A percentile compares a stretch with the other conserved stretches of the same genome.
phyloP scores from a whole-genome alignment of 768 basidiomycete species.

The Lactarius sp. region DNA sequence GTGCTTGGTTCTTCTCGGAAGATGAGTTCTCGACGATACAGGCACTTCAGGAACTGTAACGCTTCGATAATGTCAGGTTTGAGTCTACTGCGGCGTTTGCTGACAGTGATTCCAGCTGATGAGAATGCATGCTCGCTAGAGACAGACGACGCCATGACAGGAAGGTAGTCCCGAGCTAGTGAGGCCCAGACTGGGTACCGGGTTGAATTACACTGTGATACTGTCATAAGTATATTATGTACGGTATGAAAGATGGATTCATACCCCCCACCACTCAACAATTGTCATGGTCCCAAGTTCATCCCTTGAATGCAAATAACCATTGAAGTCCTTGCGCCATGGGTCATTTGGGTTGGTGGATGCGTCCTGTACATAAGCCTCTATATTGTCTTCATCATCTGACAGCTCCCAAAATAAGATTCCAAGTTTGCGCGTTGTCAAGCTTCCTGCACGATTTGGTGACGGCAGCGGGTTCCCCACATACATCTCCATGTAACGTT shows the following conservation, averaged over 20 bases:
- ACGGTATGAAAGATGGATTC: background rate
- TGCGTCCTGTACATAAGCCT: too few relatives aligned
- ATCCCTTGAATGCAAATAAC: too few relatives aligned
- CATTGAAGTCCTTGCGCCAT: too few relatives aligned
- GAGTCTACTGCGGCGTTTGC: slow-evolving; percentile 28
- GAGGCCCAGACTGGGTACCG: slow-evolving; percentile 36
- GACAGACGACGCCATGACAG: slow-evolving; percentile 37
- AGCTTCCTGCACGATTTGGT: too few relatives aligned
- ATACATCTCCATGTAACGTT: too few relatives aligned
- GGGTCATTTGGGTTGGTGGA: too few relatives aligned
- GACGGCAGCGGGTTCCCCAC: too few relatives aligned
- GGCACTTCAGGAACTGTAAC: slow-evolving; percentile 28
- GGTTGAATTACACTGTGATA: slow-evolving; percentile 24
- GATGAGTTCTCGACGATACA: slow-evolving; percentile 25
- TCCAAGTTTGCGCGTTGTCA: too few relatives aligned
- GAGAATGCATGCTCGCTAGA: slow-evolving; percentile 41
- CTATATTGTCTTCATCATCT: too few relatives aligned
- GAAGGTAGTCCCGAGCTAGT: slow-evolving; percentile 36
- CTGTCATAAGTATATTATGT: background rate
- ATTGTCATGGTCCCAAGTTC: background rate
- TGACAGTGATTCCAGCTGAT: slow-evolving; percentile 37
- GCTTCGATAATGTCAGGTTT: slow-evolving; percentile 30
- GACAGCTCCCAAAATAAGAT: too few relatives aligned
- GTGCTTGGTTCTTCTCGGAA: background rate
- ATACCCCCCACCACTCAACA: slow-evolving; percentile 16